These are phyloP conservation scores for Rugonectria rugulosa DNA, from an alignment of 2,329 filamentous ascomycete genomes.

Conservation along the genomic window DNA sequence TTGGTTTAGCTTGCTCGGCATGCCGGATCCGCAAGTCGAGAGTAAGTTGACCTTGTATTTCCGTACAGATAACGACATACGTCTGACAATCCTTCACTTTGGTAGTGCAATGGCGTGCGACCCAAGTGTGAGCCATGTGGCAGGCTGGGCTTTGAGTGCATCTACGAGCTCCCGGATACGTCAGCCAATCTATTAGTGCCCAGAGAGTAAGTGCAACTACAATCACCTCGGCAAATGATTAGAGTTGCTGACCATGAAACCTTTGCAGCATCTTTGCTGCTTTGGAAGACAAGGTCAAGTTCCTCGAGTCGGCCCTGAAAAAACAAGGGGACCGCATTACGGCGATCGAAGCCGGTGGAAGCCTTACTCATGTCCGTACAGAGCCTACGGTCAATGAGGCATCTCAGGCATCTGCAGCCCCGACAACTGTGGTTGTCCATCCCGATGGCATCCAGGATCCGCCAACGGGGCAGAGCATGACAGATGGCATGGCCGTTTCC, in stretches of 20 bases:
- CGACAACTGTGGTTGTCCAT: slow-evolving; percentile 13
- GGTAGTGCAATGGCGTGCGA: slow-evolving; percentile 22
- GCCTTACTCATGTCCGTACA: background rate
- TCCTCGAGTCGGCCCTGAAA: slow-evolving; percentile 7
- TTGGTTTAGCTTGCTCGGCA: slow-evolving; percentile 13
- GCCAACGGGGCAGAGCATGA: slow-evolving; percentile 16
- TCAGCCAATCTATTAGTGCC: slow-evolving; percentile 17
- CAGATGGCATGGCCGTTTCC: slow-evolving; percentile 25
- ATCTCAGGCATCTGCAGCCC: background rate
- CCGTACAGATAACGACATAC: background rate
- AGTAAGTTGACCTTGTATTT: background rate
- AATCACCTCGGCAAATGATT: too few species aligned
- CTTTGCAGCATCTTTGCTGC: slow-evolving; percentile 11
- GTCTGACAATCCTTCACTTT: background rate
- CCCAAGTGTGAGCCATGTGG: slow-evolving; percentile 21
- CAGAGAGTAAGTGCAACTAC: slow-evolving; percentile 9
- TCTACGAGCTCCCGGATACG: slow-evolving; percentile 21
- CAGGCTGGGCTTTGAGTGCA: slow-evolving; percentile 21
- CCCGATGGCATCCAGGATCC: slow-evolving; percentile 17
- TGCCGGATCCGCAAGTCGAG: slow-evolving; percentile 17
- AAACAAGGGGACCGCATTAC: slow-evolving; percentile 16
- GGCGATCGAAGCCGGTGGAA: background rate
- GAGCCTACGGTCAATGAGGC: background rate
- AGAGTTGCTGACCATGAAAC: background rate
- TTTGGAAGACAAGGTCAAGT: slow-evolving; percentile 18